phyloP scores from a whole-genome alignment of 257 asterid genomes.

The Cordia subcordata region DNA sequence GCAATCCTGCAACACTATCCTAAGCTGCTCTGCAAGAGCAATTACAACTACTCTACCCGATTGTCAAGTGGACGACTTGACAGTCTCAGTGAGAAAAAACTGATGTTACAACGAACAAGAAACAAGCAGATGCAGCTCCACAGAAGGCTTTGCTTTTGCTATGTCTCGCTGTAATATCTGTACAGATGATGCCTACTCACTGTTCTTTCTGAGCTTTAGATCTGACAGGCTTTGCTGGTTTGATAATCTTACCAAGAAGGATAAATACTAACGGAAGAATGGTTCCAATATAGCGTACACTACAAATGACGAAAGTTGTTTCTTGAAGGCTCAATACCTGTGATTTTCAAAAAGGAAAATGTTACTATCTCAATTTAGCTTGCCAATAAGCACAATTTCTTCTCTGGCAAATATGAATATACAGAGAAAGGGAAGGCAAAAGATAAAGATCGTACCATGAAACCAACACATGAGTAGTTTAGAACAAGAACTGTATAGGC shows the following conservation, averaged over 20 bases:
- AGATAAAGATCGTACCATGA: conserved; percentile 52
- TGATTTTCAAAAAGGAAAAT: background rate
- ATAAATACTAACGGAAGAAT: conserved; percentile 52
- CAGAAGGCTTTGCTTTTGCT: background rate
- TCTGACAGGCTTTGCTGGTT: conserved; percentile 67
- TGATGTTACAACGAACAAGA: conserved; percentile 19
- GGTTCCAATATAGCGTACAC: conserved; percentile 87
- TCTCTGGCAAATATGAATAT: background rate
- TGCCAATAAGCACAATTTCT: no score
- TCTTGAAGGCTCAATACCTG: conserved; percentile 85
- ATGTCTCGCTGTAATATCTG: conserved; percentile 3
- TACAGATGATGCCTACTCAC: conserved; percentile 31
- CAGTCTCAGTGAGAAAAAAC: background rate
- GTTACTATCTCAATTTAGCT: background rate
- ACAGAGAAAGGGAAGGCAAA: background rate
- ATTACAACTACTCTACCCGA: no score
- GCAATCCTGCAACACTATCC: no score
- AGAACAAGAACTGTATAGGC: conserved; percentile 67
- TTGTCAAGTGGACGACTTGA: no score
- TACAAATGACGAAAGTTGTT: conserved; percentile 61
- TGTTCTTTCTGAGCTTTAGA: conserved; percentile 67
- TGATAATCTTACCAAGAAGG: conserved; percentile 65
- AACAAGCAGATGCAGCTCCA: conserved; percentile 12
- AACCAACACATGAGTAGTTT: conserved; percentile 84
- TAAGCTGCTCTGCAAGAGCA: no score